Base-by-base conservation (phyloP, 495 filamentous ascomycete species). In the Xylaria sp. region DNA sequence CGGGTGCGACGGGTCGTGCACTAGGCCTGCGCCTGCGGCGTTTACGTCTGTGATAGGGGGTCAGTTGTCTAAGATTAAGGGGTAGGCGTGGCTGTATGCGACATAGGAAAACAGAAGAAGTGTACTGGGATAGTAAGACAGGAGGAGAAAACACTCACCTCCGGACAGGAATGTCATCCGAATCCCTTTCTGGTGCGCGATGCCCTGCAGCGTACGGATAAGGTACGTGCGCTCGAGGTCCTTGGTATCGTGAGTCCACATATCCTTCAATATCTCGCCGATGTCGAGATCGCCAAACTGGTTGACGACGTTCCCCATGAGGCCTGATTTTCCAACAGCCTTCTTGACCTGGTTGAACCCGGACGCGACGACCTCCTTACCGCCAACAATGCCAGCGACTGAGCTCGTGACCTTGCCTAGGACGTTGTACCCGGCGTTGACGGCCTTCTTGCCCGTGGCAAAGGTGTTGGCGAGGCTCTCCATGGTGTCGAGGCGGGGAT, bases 241-340 rank as follows among this genome's bases (percentile, higher is more conserved):
- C 88, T 99, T 99, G 33, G 90, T 93, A 65, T 98, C 95, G 78
- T 99, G 96, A 21, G 97, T 99, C 96, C 96, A 99, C 84, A 96
- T 90, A 79, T 99, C 97, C 72, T 94, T 88, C 41, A 99, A 82
- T 79, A 98, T 97, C 81, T 99, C 96, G 64, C 94, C 89, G 26
- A 98, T 88, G 78, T 97, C 96, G 62, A 99, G 90, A 63, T 99
- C 96, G n/a, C 96, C 96, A 76, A 99, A 99, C 31, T 97, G 93
- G 80, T 93, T 97, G 35, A 99, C 84, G 58, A 98, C 93, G 12
- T 92, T 90, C 55, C 94, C 93, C 96, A 99, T 98, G 35, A 99
- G 84, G 0, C 96, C 96, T 7, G 88, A 89, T 80, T 99, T 99
- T 21, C 96, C 96, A 21, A 99, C 94, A 3, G 94, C 97, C 78